Evolutionary conservation across 108 stramenopile species (phyloP).

Genomic region (Fistulifera pelliculosa): DNA sequence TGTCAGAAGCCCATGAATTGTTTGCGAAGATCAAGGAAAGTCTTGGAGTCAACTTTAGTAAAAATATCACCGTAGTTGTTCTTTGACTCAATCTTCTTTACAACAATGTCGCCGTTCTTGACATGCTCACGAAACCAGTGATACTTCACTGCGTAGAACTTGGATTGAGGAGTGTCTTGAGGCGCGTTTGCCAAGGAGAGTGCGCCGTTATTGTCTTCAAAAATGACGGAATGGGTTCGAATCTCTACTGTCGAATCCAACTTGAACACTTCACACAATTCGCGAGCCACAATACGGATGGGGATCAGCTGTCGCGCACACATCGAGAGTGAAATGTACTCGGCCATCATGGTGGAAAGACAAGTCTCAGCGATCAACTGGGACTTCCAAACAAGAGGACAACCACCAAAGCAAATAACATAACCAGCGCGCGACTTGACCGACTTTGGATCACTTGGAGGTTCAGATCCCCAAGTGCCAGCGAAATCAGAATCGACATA

Average conservation of each 20-base stretch:
- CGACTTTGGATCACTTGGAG: neutral
- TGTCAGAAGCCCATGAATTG: no score
- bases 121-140: constrained; percentile 40
- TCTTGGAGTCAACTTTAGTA: no score
- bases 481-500: constrained; percentile 41
- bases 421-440: neutral
- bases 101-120: constrained; percentile 1
- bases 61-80: constrained; percentile 13
- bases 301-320: constrained; percentile 11
- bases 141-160: constrained; percentile 35
- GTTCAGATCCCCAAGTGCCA: constrained; percentile 22
- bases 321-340: constrained; percentile 5
- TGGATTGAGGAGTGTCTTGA: constrained; percentile 32
- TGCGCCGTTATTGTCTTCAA: constrained; percentile 28
- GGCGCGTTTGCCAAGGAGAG: constrained; percentile 10
- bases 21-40: no score
- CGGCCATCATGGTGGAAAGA: constrained; percentile 5
- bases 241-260: neutral
- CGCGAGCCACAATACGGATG: constrained; percentile 1
- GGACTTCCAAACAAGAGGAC: constrained; percentile 1
- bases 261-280: neutral
- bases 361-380: neutral
- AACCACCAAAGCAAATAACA: constrained; percentile 1
- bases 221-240: constrained; percentile 4
- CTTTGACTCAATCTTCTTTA: constrained; percentile 9